phyloP scores from a whole-genome alignment of 768 basidiomycete genomes.

The Mrakia blollopis region DNA sequence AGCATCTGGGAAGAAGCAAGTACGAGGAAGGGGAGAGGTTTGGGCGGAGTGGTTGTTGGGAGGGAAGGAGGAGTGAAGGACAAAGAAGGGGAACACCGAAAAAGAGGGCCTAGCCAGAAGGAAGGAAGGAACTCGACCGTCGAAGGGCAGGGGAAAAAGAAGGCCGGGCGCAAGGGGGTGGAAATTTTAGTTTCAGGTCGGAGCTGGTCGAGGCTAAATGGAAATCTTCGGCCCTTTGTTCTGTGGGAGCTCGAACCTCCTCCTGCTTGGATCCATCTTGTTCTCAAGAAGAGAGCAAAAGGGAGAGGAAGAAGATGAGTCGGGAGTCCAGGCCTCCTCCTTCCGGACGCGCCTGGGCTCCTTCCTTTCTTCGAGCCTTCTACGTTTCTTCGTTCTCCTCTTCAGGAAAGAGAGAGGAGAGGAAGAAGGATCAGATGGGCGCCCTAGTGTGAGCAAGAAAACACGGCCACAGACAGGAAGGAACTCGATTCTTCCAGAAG shows the following conservation, averaged over 20 bases:
- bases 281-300: not conserved
- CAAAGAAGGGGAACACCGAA: no score
- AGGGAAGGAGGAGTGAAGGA: no score
- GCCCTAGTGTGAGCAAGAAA: not conserved
- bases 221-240: no score
- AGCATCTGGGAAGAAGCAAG: not conserved
- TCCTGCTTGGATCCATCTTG: not conserved
- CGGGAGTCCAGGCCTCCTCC: not conserved
- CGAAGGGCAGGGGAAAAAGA: not conserved
- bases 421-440: not conserved
- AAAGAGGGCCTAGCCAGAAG: not conserved
- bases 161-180: not conserved
- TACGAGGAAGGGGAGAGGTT: not conserved
- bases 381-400: no score
- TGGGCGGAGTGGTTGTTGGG: not conserved
- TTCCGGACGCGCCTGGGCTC: not conserved
- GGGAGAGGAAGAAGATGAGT: not conserved
- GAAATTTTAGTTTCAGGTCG: not conserved
- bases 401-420: not conserved
- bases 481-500: not conserved
- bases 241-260: not conserved
- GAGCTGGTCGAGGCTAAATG: not conserved
- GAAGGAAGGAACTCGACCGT: not conserved
- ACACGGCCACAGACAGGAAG: not conserved
- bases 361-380: not conserved